Percentiles rank a stretch among this genome's conserved stretches.
Evolutionary conservation across 2,329 filamentous ascomycete species (phyloP).

Genomic region (Penicillium sp.): DNA sequence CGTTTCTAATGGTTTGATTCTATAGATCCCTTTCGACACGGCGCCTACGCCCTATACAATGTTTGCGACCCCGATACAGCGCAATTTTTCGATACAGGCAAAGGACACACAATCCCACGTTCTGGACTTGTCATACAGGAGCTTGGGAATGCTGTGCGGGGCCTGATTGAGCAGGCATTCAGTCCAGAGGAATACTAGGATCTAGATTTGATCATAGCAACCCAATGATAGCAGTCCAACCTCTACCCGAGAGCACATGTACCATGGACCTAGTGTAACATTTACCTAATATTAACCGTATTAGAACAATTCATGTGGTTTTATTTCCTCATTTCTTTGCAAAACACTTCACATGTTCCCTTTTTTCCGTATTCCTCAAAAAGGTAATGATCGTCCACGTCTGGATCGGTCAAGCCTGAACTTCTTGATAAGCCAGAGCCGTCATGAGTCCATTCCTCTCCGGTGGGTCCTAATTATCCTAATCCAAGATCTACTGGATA

Average conservation of each 20-base stretch:
- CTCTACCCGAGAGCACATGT: neutral
- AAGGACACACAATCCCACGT: conserved; percentile 63
- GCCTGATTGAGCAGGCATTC: conserved; percentile 9
- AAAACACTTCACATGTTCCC: neutral
- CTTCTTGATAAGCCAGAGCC: neutral
- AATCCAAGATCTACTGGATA: neutral
- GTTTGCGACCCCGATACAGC: conserved; percentile 62
- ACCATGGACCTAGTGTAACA: neutral
- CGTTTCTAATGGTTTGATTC: neutral
- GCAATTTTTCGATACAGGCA: conserved; percentile 64
- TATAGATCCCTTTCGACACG: conserved; percentile 60
- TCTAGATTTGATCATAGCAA: neutral
- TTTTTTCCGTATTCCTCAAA: neutral
- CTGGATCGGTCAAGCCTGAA: neutral
- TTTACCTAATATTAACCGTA: neutral
- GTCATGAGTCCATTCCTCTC: neutral
- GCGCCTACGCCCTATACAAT: conserved; percentile 62
- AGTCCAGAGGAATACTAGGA: neutral
- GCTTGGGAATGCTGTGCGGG: conserved; percentile 18
- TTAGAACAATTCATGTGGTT: neutral
- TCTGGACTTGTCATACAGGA: conserved; percentile 21
- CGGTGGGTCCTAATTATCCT: neutral
- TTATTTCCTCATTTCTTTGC: neutral
- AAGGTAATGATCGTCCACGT: neutral
- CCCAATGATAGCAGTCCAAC: neutral